Base-by-base conservation (phyloP, 805 yeast genomes). In the Kuraishia borneana region DNA sequence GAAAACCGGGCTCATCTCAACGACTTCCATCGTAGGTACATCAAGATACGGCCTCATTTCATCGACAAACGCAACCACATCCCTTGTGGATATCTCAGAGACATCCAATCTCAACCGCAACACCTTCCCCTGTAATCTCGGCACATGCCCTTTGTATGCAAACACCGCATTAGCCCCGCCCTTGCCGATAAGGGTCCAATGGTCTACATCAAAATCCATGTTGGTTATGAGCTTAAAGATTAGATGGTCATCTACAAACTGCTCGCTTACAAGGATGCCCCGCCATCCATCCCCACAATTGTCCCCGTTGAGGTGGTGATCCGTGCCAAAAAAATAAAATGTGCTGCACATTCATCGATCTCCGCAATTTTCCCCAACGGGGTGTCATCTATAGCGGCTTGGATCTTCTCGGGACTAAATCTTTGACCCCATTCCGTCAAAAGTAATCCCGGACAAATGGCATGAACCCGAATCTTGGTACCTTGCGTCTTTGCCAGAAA, bases 101-200 rank as follows among this genome's bases (percentile, higher is more conserved):
- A 51, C 45, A n/a, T 57, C 42, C 18, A 59, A 29, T 18, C 61
- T 14, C 47, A 17, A 45, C 18, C 77, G 47, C 18, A 70, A 42
- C 8, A 67, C 57, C 38, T 61, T 63, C 14, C 53, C 57, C 18
- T 42, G 35, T 7, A 65, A 49, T 12, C 42, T 45, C 32, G 51
- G 53, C 32, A 54, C 50, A 12, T 33, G 26, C 1, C 73, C 74
- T 2, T 35, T 42, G 40, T 68, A 67, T 30, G 47, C 46, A 43
- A 65, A 66, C 4, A 70, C 55, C 2, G 63, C 61, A 39, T 70
- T 70, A 26, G 77, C 76, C 17, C 61, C 55, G 1, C 77, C 77
- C 26, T 59, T 60, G 12, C 63, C 65, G 30, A 63, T 49, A 41
- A 57, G 62, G 5, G 37, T 36, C 76, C 76, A 70, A n/a, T 62